Conservation (phyloP, 1,284 basidiomycete species). For the Clitocybe nebularis region DNA sequence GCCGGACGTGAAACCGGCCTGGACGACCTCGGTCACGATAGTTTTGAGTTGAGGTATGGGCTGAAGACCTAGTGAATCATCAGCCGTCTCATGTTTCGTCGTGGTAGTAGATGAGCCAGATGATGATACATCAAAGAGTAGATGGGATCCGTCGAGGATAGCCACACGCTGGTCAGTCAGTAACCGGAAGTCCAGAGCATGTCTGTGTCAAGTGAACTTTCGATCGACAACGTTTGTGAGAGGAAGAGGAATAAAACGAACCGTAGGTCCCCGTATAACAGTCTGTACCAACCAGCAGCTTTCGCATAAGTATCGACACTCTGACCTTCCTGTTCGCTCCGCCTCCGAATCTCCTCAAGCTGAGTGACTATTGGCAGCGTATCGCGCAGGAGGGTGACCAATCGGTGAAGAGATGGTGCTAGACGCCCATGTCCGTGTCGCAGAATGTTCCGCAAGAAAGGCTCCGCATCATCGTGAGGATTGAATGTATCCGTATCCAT, state of each 20-base stretch:
- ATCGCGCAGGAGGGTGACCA: conserved; percentile 65
- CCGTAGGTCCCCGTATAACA: conserved; percentile 67
- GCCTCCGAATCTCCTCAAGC: conserved; percentile 55
- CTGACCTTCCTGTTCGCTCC: conserved; percentile 31
- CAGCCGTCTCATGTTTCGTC: conserved; percentile 11
- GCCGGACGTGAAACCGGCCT: conserved; percentile 31
- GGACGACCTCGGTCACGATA: conserved; percentile 42
- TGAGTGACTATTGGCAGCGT: conserved; percentile 72
- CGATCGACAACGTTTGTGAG: neutral
- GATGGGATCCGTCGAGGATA: conserved; percentile 65
- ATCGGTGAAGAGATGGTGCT: conserved; percentile 55
- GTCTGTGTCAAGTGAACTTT: conserved; percentile 33
- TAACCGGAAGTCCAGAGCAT: conserved; percentile 76
- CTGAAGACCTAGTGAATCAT: conserved; percentile 37
- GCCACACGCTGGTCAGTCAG: conserved; percentile 61
- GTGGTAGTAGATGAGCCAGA: conserved; percentile 11
- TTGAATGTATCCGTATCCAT: conserved; percentile 40
- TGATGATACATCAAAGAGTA: conserved; percentile 40
- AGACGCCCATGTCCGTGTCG: conserved; percentile 63
- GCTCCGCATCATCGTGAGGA: conserved; percentile 71
- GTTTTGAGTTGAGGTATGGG: conserved; percentile 59
- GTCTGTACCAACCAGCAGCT: conserved; percentile 75
- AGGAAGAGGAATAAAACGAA: conserved; percentile 24
- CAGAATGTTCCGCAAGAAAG: conserved; percentile 61
- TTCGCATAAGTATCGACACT: conserved; percentile 69